Base-by-base conservation (phyloP, 1,139 yeast genomes). In the Magnusiomyces tetraspermus region DNA sequence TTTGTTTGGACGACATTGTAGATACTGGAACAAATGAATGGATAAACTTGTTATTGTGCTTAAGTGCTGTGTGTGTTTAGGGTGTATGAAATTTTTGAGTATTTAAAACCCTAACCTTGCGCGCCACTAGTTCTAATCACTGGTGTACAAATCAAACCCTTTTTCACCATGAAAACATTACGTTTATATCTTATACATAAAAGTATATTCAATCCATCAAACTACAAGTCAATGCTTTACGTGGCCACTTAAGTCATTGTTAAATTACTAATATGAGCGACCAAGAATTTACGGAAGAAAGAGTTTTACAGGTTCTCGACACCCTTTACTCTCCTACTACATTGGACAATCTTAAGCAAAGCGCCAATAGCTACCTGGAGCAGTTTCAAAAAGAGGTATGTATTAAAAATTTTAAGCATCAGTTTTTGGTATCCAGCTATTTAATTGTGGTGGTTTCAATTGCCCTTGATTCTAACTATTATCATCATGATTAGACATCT, bases 331-430 rank as follows among this genome's bases (percentile, higher is more conserved):
- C 80, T 54, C 73, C 74, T 60, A 78, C 80, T 4, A 70, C 73
- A 42, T 75, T 75, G 55, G 71, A 51, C 17, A 28, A 67, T 6
- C 71, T 76, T 36, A 84, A 85, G 64, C 73, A 74, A 49, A 71
- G 75, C 55, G 94, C 95, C 24, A 79, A 83, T 55, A 73, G 73
- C 47, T 87, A 72, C 63, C 73, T 94, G 56, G 94, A 89, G 65
- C 71, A 76, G 33, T 92, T 92, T 69, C 97, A 92, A 67, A 84
- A 89, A 67, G 82, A 66, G 68, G 65, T 78, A 73, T 58, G 68
- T 64, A 42, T 65, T 38, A 10, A 36, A 19, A 5, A 19, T 10
- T 21, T 38, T n/a, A n/a, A n/a, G n/a, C n/a, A n/a, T n/a, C n/a
- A n/a, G n/a, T n/a, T n/a, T n/a, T n/a, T n/a, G n/a, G n/a, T 17